Base-by-base conservation (phyloP, 2,329 filamentous ascomycete species). In the Colletotrichum tanaceti region DNA sequence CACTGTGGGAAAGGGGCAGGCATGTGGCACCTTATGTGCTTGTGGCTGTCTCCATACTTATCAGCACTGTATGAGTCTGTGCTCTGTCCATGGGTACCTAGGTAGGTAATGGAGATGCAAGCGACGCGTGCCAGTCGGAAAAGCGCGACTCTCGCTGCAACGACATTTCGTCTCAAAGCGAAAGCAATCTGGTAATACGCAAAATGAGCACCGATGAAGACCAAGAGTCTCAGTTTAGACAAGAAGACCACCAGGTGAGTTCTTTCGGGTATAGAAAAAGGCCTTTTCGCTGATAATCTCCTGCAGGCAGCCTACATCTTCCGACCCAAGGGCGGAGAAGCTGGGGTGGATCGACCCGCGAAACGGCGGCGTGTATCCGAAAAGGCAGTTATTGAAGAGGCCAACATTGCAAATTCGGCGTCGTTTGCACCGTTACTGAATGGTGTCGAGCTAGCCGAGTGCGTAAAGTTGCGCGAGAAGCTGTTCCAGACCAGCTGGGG, bases 401-500 rank as follows among this genome's bases (percentile, higher is more conserved):
- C 58, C 46, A 47, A 69, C 46, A 59, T 60, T 14, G 52, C 72
- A 24, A 52, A 52, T 7, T 7, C 61, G 5, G 73, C 78, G 1
- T 70, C 73, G 2, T 91, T 89, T 67, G 81, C 84, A 22, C 79
- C 84, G 9, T 80, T 91, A 20, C 78, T 91, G 9, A 82, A 84
- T 66, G 88, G 87, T 4, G 75, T 78, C 0, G 90, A 91, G 77
- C 79, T 76, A 52, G 73, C 80, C 2, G 81, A 81, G 39, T 83
- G 81, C 62, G 82, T 86, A 24, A 76, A 76, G 9, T 78, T 89
- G 59, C 85, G 93, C 24, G 83, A 89, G 75, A 78, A 83, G 53
- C 81, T 88, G 3, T 95, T 90, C 77, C 80, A 88, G 58, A 78
- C 84, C 61, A 82, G 87, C 58, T 96, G 93, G 93, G 78, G 81